phyloP scores from a whole-genome alignment of 345 rosid species.

The Iberis pinnata region DNA sequence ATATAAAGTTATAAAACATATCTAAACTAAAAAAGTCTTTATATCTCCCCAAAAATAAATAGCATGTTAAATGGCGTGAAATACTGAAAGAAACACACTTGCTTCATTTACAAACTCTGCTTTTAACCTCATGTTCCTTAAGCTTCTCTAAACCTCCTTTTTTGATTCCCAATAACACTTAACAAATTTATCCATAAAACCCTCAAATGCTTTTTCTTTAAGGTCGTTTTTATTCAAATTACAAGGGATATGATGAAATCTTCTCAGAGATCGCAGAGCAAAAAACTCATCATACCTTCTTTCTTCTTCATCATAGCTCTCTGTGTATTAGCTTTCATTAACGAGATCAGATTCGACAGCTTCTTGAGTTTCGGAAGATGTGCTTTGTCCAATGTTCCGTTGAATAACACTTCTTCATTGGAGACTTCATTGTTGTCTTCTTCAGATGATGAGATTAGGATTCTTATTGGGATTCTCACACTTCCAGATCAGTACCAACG shows the following conservation, averaged over 20 bases:
- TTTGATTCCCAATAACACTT: too few relatives aligned
- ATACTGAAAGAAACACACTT: conserved; percentile 27
- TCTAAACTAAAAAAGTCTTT: too few relatives aligned
- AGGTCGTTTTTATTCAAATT: neutral
- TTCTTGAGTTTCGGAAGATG: conserved; percentile 44
- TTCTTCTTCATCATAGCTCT: conserved; percentile 55
- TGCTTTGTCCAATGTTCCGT: conserved; percentile 28
- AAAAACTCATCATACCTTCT: conserved; percentile 45
- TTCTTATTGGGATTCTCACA: conserved; percentile 69
- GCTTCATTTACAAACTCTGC: conserved; percentile 32
- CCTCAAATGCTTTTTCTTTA: conserved; percentile 10
- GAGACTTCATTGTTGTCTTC: conserved; percentile 30
- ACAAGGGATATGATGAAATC: conserved; percentile 24
- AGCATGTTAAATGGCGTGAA: conserved; percentile 30
- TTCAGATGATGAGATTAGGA: conserved; percentile 38
- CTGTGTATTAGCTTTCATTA: conserved; percentile 51
- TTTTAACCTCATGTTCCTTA: conserved; percentile 34
- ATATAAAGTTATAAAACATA: too few relatives aligned
- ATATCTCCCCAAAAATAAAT: neutral
- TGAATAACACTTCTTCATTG: conserved; percentile 3
- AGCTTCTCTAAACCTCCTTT: conserved; percentile 28
- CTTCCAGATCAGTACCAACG: conserved; percentile 77
- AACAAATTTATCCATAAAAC: too few relatives aligned
- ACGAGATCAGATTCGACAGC: conserved; percentile 44
- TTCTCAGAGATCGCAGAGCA: conserved; percentile 21